A percentile compares a stretch with the other conserved stretches of the same genome.
Conservation (phyloP, 495 filamentous ascomycete genomes). For the Arthonia radiata region DNA sequence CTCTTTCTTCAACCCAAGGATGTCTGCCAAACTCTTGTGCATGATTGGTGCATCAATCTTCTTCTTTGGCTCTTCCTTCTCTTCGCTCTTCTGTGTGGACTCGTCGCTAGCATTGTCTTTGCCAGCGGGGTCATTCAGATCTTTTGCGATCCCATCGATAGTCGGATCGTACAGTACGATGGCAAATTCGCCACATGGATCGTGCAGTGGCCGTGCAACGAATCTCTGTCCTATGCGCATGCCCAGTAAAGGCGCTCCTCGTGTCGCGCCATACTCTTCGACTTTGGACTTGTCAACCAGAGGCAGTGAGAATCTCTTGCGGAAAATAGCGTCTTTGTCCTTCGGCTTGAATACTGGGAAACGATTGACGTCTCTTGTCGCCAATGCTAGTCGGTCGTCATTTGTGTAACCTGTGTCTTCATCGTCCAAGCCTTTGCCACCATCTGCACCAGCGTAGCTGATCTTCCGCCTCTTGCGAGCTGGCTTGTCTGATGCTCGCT, state of each 20-base stretch:
- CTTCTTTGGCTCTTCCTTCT: constrained; percentile 25
- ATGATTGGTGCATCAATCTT: constrained; percentile 59
- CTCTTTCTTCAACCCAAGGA: constrained; percentile 80
- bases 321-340: constrained; percentile 62
- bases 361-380: constrained; percentile 66
- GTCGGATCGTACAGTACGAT: constrained; percentile 95
- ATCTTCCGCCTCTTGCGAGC: constrained; percentile 70
- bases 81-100: constrained; percentile 21
- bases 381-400: constrained; percentile 64
- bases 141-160: constrained; percentile 41
- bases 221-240: constrained; percentile 66
- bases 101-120: no score
- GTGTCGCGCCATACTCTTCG: constrained; percentile 43
- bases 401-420: constrained; percentile 68
- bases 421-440: constrained; percentile 35
- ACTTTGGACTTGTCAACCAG: constrained; percentile 59
- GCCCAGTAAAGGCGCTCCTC: constrained; percentile 67
- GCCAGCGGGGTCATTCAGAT: constrained; percentile 16
- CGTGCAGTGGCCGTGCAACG: constrained; percentile 74
- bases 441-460: constrained; percentile 69
- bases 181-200: constrained; percentile 85
- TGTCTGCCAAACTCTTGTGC: constrained; percentile 88
- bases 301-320: constrained; percentile 63
- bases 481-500: constrained; percentile 59
- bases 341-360: constrained; percentile 79